These are phyloP conservation scores for Pseudozyma sp. DNA, from an alignment of 1,284 basidiomycete species.

Conservation along the genomic window DNA sequence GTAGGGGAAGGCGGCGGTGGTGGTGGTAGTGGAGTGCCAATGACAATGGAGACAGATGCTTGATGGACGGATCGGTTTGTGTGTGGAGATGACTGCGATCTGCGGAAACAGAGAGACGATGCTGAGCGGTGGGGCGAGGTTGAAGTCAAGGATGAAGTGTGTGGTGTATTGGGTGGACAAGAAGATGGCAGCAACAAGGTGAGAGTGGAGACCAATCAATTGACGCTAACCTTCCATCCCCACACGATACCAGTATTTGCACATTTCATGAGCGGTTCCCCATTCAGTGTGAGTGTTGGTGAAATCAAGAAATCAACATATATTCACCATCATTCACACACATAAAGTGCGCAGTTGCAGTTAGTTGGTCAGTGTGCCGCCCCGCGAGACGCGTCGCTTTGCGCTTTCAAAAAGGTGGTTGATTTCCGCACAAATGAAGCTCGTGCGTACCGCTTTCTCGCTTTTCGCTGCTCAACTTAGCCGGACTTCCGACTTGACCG, in stretches of 20 bases:
- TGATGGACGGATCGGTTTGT: no score
- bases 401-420: neutral
- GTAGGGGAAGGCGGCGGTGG: neutral
- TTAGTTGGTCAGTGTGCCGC: neutral
- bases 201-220: neutral
- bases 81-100: no score
- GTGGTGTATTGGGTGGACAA: no score
- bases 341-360: neutral
- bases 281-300: no score
- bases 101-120: neutral
- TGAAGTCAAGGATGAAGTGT: neutral
- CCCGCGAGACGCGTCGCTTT: constrained; percentile 27
- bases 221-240: constrained; percentile 19
- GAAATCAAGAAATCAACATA: no score
- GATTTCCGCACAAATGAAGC: neutral
- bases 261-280: no score
- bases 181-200: neutral
- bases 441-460: no score
- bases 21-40: neutral
- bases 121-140: neutral
- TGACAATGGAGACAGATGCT: neutral
- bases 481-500: constrained; percentile 3
- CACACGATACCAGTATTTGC: constrained; percentile 29
- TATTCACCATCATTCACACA: constrained; percentile 1
- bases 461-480: constrained; percentile 22